These are phyloP conservation scores for Vitis rupestris DNA, from an alignment of 164 flowering plant genomes.

Conservation along the genomic window DNA sequence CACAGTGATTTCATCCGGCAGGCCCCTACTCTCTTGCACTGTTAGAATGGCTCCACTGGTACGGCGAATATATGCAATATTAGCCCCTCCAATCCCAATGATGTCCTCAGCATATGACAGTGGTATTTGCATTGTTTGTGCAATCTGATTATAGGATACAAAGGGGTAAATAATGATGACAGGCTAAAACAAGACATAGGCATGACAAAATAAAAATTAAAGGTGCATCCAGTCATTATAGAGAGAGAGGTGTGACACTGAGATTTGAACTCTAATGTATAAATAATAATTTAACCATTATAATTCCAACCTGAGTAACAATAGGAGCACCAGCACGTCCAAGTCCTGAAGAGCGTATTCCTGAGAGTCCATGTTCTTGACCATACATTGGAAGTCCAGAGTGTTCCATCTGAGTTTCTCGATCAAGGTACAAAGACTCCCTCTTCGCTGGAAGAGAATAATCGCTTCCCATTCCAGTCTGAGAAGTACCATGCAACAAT, in stretches of 20 bases:
- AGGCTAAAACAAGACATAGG: neutral
- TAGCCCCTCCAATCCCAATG: conserved; percentile 85
- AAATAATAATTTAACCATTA: neutral
- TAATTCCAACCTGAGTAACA: conserved; percentile 70
- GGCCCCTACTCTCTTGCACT: conserved; percentile 79
- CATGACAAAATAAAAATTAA: neutral
- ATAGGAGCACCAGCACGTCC: conserved; percentile 65
- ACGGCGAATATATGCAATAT: conserved; percentile 83
- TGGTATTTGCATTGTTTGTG: conserved; percentile 95
- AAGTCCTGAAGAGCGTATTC: conserved; percentile 50
- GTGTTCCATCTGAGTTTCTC: conserved; percentile 59
- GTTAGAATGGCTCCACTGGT: conserved; percentile 86
- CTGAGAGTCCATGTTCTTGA: conserved; percentile 58
- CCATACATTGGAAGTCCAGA: conserved; percentile 62
- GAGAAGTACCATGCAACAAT: conserved; percentile 37
- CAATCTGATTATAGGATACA: conserved; percentile 38
- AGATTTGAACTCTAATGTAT: neutral
- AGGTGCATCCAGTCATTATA: neutral
- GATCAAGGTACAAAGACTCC: conserved; percentile 58
- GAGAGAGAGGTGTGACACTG: neutral
- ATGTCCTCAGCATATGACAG: conserved; percentile 88
- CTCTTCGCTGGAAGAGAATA: conserved; percentile 53
- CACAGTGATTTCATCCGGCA: conserved; percentile 85
- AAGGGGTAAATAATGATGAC: neutral
- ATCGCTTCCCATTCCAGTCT: conserved; percentile 41